Conservation (phyloP, 108 stramenopile genomes). For the Conticribra weissflogii region DNA sequence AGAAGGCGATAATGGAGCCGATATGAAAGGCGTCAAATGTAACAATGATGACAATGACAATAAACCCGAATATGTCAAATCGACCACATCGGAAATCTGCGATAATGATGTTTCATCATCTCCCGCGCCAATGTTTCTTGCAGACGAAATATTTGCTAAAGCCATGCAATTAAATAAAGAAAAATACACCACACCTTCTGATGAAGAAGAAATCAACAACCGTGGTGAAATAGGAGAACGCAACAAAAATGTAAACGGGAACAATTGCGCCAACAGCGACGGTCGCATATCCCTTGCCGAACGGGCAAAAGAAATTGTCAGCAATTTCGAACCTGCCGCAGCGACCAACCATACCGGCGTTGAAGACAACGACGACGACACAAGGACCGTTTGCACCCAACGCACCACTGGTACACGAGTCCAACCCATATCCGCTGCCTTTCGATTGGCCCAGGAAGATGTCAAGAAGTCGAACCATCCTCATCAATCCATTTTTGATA, state of each 20-base stretch:
- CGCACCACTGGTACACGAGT: slow-evolving; percentile 29
- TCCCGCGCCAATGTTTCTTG: too few species aligned
- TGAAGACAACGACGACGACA: slow-evolving; percentile 16
- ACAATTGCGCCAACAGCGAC: slow-evolving; percentile 3
- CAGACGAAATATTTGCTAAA: not conserved
- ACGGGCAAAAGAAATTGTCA: slow-evolving; percentile 33
- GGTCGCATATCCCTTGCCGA: slow-evolving; percentile 18
- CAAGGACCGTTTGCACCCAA: slow-evolving; percentile 22
- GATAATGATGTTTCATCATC: too few species aligned
- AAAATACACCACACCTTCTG: too few species aligned
- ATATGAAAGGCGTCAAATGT: not conserved
- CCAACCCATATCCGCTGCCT: slow-evolving; percentile 18
- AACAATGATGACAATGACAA: not conserved
- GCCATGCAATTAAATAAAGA: not conserved
- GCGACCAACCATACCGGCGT: not conserved
- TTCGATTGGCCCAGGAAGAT: slow-evolving; percentile 10
- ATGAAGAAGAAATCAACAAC: too few species aligned
- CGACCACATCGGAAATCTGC: too few species aligned
- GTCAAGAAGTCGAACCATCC: slow-evolving; percentile 19
- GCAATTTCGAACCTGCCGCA: slow-evolving; percentile 1
- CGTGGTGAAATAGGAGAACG: not conserved
- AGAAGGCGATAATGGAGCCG: slow-evolving; percentile 22
- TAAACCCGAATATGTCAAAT: not conserved
- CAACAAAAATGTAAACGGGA: not conserved
- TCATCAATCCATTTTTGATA: slow-evolving; percentile 53